Conservation (phyloP, 192 early-diverging fungal genomes). For the Tieghemiomyces parasiticus region DNA sequence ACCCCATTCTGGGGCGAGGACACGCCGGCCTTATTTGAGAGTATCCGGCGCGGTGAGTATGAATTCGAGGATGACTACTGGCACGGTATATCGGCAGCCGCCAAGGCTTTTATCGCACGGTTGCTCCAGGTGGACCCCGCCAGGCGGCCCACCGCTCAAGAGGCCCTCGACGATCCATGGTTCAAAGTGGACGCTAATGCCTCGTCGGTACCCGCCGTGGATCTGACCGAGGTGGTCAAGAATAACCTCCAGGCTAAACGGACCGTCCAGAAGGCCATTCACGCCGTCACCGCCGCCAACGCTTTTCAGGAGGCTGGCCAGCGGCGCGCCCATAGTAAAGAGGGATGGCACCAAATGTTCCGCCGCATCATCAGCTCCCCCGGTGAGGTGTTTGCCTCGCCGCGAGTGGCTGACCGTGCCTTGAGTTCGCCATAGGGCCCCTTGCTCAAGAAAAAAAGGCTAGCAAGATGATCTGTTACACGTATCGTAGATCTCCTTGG, state of each 20-base stretch:
- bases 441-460: no score
- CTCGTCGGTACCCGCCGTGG: conserved; percentile 3
- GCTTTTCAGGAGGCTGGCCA: not conserved
- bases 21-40: conserved; percentile 33
- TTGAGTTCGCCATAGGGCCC: no score
- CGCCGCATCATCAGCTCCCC: no score
- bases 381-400: no score
- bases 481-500: no score
- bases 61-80: conserved; percentile 50
- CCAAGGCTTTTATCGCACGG: conserved; percentile 51
- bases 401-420: no score
- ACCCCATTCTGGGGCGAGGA: conserved; percentile 51
- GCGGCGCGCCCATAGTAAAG: not conserved
- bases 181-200: conserved; percentile 15
- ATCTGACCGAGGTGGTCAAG: conserved; percentile 7
- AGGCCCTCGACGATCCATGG: conserved; percentile 71
- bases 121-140: conserved; percentile 49
- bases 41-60: conserved; percentile 48
- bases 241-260: not conserved
- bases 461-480: no score
- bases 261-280: not conserved
- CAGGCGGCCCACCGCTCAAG: conserved; percentile 46
- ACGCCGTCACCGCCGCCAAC: not conserved
- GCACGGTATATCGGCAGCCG: conserved; percentile 38
- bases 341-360: not conserved